These are phyloP conservation scores for Xylariomycetidae sp. DNA, from an alignment of 2,329 filamentous ascomycete species.

Conservation along the genomic window DNA sequence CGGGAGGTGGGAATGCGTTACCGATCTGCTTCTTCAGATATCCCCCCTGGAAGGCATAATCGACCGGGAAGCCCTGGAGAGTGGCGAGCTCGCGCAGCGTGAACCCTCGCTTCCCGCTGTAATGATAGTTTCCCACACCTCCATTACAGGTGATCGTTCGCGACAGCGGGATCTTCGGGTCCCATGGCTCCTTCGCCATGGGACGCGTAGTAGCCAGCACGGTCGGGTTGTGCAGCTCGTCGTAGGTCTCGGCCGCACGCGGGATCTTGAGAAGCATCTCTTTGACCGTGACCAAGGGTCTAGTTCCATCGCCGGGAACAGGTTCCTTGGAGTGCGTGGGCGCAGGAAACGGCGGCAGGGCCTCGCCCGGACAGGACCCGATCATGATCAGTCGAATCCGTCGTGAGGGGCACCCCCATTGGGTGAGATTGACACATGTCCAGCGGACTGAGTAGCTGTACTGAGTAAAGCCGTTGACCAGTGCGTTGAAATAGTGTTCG, in stretches of 20 bases:
- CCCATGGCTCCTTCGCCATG: slow-evolving; percentile 33
- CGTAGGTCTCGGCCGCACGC: slow-evolving; percentile 7
- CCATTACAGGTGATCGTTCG: slow-evolving; percentile 63
- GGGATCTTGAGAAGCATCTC: slow-evolving; percentile 35
- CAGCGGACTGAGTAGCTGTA: slow-evolving; percentile 67
- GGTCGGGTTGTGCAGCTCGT: slow-evolving; percentile 37
- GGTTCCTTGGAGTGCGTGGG: slow-evolving; percentile 50
- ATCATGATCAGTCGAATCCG: slow-evolving; percentile 52
- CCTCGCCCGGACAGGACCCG: slow-evolving; percentile 63
- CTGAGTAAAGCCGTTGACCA: slow-evolving; percentile 61
- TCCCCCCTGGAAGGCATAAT: slow-evolving; percentile 51
- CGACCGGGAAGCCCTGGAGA: slow-evolving; percentile 63
- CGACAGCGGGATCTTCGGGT: slow-evolving; percentile 42
- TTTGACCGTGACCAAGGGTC: slow-evolving; percentile 39
- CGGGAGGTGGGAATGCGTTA: slow-evolving; percentile 69
- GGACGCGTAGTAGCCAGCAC: slow-evolving; percentile 19
- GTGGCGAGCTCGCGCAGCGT: slow-evolving; percentile 64
- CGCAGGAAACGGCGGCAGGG: slow-evolving; percentile 59
- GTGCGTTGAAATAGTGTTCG: slow-evolving; percentile 48
- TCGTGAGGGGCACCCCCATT: slow-evolving; percentile 47
- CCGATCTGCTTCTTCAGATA: slow-evolving; percentile 63
- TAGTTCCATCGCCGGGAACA: slow-evolving; percentile 22
- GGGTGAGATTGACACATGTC: slow-evolving; percentile 51
- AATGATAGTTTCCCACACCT: slow-evolving; percentile 57
- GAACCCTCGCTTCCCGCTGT: slow-evolving; percentile 56